Percentiles rank a stretch among this genome's conserved stretches.
Conservation (phyloP, 2,329 filamentous ascomycete genomes). For the Aplosporella prunicola region DNA sequence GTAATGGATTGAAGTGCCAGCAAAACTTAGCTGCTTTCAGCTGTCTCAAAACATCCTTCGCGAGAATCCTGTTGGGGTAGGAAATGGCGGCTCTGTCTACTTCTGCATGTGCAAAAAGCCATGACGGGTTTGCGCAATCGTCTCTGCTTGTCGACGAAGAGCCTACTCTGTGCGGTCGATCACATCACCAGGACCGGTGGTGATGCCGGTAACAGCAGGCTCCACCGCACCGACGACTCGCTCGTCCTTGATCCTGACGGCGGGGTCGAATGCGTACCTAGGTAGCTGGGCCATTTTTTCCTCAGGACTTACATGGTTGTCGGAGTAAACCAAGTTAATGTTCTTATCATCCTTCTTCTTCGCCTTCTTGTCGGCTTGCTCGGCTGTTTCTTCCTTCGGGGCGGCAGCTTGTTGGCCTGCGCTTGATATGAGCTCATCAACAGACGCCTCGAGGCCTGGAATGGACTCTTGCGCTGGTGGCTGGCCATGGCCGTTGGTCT, state of each 20-base stretch:
- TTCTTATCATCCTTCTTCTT: slow-evolving; percentile 55
- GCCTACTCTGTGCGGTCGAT: slow-evolving; percentile 10
- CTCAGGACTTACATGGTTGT: slow-evolving; percentile 72
- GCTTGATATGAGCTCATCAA: slow-evolving; percentile 44
- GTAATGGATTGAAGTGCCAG: slow-evolving; percentile 6
- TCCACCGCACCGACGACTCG: slow-evolving; percentile 8
- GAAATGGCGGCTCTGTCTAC: neutral
- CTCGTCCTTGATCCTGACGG: slow-evolving; percentile 5
- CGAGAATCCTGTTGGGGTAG: slow-evolving; percentile 1
- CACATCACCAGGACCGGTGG: slow-evolving; percentile 10
- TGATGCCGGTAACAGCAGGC: slow-evolving; percentile 9
- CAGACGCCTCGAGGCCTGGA: slow-evolving; percentile 29
- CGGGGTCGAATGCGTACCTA: slow-evolving; percentile 55
- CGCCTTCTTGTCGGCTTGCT: slow-evolving; percentile 40
- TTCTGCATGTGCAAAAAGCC: neutral
- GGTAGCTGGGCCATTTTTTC: slow-evolving; percentile 77
- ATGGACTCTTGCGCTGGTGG: slow-evolving; percentile 1
- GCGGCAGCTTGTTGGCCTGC: slow-evolving; percentile 36
- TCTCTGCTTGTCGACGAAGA: slow-evolving; percentile 1
- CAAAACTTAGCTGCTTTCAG: slow-evolving; percentile 12
- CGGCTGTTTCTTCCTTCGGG: slow-evolving; percentile 48
- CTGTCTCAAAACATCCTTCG: slow-evolving; percentile 2
- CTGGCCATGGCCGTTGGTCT: slow-evolving; percentile 27
- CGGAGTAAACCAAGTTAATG: slow-evolving; percentile 67
- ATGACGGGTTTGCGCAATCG: no score